phyloP scores from a whole-genome alignment of 2,329 filamentous ascomycete genomes.

The Ophiostoma himal-ulmi region DNA sequence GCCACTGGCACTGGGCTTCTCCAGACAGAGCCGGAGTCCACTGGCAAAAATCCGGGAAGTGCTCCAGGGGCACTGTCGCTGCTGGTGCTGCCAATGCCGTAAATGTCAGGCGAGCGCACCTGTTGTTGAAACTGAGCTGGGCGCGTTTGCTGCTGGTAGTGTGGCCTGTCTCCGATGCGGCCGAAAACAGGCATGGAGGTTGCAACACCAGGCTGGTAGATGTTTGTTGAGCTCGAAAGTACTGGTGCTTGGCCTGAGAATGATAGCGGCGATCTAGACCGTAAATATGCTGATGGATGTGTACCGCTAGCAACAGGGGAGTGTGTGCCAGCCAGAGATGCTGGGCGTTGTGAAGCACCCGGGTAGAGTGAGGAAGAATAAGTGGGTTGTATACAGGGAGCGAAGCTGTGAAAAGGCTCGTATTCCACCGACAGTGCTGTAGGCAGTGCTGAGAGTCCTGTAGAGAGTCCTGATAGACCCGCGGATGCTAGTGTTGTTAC shows the following conservation, averaged over 20 bases:
- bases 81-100: neutral
- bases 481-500: slow-evolving; percentile 38
- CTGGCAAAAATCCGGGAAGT: slow-evolving; percentile 36
- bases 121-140: slow-evolving; percentile 31
- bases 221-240: neutral
- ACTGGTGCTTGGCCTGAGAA: neutral
- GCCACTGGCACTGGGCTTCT: slow-evolving; percentile 28
- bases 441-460: slow-evolving; percentile 33
- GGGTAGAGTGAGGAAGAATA: slow-evolving; percentile 46
- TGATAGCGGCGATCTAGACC: neutral
- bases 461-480: slow-evolving; percentile 30
- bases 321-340: slow-evolving; percentile 28
- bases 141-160: slow-evolving; percentile 38
- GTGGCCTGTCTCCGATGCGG: neutral
- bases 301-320: neutral
- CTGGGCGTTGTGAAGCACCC: slow-evolving; percentile 31
- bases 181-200: slow-evolving; percentile 24
- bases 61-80: slow-evolving; percentile 27
- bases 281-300: slow-evolving; percentile 24
- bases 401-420: slow-evolving; percentile 46
- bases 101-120: slow-evolving; percentile 31
- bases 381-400: slow-evolving; percentile 34
- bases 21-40: slow-evolving; percentile 37
- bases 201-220: slow-evolving; percentile 27
- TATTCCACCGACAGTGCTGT: slow-evolving; percentile 47